phyloP scores from a whole-genome alignment of 2,329 filamentous ascomycete genomes.

The Penicillium sp. region DNA sequence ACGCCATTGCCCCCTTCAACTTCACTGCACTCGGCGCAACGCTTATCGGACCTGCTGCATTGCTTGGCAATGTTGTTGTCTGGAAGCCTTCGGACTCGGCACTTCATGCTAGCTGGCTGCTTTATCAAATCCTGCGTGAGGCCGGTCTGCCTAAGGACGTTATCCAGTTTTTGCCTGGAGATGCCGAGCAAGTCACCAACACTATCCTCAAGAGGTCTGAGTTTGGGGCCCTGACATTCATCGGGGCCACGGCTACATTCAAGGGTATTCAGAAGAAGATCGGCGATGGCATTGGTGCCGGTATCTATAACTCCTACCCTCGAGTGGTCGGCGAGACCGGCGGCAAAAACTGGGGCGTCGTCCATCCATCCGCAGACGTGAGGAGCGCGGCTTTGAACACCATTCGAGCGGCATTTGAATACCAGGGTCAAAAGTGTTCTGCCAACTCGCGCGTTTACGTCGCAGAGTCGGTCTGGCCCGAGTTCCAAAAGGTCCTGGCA shows the following conservation, averaged over 20 bases:
- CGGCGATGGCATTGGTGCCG: slow-evolving; percentile 71
- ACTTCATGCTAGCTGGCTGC: slow-evolving; percentile 78
- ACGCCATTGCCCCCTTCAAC: slow-evolving; percentile 89
- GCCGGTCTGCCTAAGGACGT: slow-evolving; percentile 82
- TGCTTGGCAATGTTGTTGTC: slow-evolving; percentile 88
- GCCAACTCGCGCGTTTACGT: slow-evolving; percentile 77
- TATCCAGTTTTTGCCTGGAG: slow-evolving; percentile 85
- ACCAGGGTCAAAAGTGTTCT: slow-evolving; percentile 84
- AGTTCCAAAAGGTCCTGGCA: slow-evolving; percentile 64
- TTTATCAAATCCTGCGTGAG: slow-evolving; percentile 83
- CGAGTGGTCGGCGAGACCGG: slow-evolving; percentile 84
- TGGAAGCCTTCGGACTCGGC: slow-evolving; percentile 90
- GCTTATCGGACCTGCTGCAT: slow-evolving; percentile 71
- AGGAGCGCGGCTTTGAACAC: slow-evolving; percentile 74
- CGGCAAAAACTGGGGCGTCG: slow-evolving; percentile 84
- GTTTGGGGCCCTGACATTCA: slow-evolving; percentile 85
- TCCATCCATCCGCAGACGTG: slow-evolving; percentile 72
- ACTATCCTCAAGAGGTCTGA: slow-evolving; percentile 69
- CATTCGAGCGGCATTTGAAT: slow-evolving; percentile 81
- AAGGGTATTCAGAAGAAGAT: slow-evolving; percentile 81
- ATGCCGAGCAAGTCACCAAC: slow-evolving; percentile 76
- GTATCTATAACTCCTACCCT: slow-evolving; percentile 75
- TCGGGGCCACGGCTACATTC: slow-evolving; percentile 85
- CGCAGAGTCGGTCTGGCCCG: slow-evolving; percentile 67
- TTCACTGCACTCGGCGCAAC: slow-evolving; percentile 91